Conservation (phyloP, 2,329 filamentous ascomycete genomes). For the Arachnopeziza araneosa region DNA sequence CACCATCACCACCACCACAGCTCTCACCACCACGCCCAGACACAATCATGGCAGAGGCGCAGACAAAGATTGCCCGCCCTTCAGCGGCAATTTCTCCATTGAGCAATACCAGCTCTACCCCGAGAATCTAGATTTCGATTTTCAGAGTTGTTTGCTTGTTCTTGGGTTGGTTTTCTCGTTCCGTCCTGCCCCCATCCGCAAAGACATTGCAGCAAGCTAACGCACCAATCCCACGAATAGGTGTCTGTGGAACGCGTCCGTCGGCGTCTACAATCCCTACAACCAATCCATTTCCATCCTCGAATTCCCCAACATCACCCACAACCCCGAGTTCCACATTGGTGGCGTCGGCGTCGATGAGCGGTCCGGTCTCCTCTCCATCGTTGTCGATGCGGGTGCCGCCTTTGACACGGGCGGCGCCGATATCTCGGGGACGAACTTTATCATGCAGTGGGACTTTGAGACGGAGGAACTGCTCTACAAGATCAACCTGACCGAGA, state of each 20-base stretch:
- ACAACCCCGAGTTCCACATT: constrained; percentile 3
- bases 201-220: not conserved
- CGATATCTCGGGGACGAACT: constrained; percentile 9
- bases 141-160: constrained; percentile 3
- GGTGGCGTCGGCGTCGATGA: constrained; percentile 6
- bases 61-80: not conserved
- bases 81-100: constrained; percentile 8
- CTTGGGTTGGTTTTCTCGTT: constrained; percentile 2
- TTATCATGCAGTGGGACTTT: constrained; percentile 9
- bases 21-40: no score
- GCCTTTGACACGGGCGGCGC: constrained; percentile 3
- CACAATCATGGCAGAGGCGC: no score
- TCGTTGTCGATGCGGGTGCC: constrained; percentile 5
- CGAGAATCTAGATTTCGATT: constrained; percentile 12
- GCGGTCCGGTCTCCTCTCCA: constrained; percentile 3
- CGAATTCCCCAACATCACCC: constrained; percentile 6
- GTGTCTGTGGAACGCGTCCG: constrained; percentile 6
- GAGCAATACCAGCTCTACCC: constrained; percentile 12
- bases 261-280: constrained; percentile 10
- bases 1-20: no score
- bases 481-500: constrained; percentile 8
- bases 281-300: constrained; percentile 3
- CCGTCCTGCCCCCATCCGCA: not conserved
- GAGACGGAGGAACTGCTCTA: not conserved
- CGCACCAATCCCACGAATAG: not conserved